These are phyloP conservation scores for Globisporangium okanoganense DNA, from an alignment of 352 stramenopile genomes.

Conservation along the genomic window DNA sequence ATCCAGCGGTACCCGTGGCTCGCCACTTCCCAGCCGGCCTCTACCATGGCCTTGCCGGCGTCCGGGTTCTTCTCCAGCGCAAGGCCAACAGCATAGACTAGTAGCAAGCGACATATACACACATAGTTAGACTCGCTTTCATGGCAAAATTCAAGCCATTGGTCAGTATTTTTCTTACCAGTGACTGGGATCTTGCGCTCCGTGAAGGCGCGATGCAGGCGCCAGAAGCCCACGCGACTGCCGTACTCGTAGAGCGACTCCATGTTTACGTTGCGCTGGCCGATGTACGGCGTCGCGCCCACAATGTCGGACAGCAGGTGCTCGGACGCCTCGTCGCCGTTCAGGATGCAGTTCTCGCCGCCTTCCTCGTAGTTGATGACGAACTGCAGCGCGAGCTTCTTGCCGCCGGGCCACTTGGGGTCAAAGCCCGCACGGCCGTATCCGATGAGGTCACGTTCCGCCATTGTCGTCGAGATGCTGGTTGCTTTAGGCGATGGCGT, in stretches of 20 bases:
- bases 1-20: conserved; percentile 95
- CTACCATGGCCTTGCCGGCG: conserved; percentile 88
- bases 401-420: conserved; percentile 74
- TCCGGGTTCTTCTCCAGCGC: conserved; percentile 93
- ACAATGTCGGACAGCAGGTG: conserved; percentile 93
- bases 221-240: conserved; percentile 92
- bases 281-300: conserved; percentile 63
- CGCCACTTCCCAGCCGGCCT: conserved; percentile 91
- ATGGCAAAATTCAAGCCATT: no score
- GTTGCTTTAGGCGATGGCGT: background rate
- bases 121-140: background rate
- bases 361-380: conserved; percentile 98
- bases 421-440: conserved; percentile 77
- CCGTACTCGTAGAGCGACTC: conserved; percentile 97
- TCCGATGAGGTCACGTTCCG: conserved; percentile 77
- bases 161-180: conserved; percentile 1
- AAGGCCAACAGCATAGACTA: conserved; percentile 93
- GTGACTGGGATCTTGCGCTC: conserved; percentile 87
- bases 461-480: conserved; percentile 4
- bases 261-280: conserved; percentile 90
- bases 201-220: conserved; percentile 90
- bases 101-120: background rate
- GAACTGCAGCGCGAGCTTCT: conserved; percentile 91
- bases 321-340: conserved; percentile 88
- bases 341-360: conserved; percentile 91